phyloP scores from a whole-genome alignment of 2,329 filamentous ascomycete genomes.

The Talaromyces sp. region DNA sequence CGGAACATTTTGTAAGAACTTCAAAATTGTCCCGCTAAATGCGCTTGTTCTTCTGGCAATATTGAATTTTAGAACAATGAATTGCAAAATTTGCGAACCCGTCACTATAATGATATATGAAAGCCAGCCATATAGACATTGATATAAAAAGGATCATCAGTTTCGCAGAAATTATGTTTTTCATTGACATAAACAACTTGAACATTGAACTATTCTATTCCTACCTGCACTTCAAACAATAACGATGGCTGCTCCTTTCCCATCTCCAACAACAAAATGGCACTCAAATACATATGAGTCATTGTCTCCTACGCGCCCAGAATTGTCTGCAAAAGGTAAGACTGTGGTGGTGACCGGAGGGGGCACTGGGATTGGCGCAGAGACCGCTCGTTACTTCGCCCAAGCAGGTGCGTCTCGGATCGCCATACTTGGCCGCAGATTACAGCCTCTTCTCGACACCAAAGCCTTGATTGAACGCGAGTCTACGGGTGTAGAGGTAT shows the following conservation, averaged over 20 bases:
- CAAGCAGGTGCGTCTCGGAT: slow-evolving; percentile 40
- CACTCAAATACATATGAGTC: slow-evolving; percentile 17
- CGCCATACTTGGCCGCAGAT: slow-evolving; percentile 39
- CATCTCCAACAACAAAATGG: slow-evolving; percentile 32
- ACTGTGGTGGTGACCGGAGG: slow-evolving; percentile 41
- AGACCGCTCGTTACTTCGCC: slow-evolving; percentile 39
- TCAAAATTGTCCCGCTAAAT: not conserved
- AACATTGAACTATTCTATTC: not conserved
- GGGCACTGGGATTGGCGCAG: slow-evolving; percentile 42
- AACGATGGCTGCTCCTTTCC: slow-evolving; percentile 26
- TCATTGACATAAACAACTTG: not conserved
- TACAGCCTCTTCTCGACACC: slow-evolving; percentile 28
- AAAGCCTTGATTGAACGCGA: slow-evolving; percentile 30
- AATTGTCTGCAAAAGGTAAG: slow-evolving; percentile 36
- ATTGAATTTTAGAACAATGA: not conserved
- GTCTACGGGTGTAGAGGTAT: slow-evolving; percentile 29
- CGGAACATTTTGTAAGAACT: not conserved
- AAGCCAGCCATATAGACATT: not conserved
- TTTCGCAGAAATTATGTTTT: not conserved
- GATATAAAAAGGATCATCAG: not conserved
- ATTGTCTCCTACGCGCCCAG: slow-evolving; percentile 35
- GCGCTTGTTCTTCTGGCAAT: not conserved
- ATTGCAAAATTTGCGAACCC: not conserved
- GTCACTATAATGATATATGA: not conserved
- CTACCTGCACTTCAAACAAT: slow-evolving; percentile 18